Evolutionary conservation across 805 yeast genomes (phyloP), one percentile per base, ranked within the genome.

Genomic region (Kodamaea kaohsiungensis): DNA sequence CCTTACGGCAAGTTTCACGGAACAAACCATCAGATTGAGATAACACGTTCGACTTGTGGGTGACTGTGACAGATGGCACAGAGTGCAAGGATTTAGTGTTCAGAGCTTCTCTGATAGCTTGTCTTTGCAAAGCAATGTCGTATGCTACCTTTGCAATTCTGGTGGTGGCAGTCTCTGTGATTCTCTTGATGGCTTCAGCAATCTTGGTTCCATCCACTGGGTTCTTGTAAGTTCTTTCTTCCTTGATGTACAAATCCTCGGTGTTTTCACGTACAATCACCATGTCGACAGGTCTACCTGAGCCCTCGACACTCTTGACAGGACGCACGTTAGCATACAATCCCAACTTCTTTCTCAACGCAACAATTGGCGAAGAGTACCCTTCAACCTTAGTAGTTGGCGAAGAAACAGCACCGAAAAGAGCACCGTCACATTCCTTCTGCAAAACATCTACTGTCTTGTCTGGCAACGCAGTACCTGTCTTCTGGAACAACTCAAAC

Each of bases 181-280:
- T 95, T 76, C 99, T 86, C 81, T 96, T 96, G 77, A 90, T 93
- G 55, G 99, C 99, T 77, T 95, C 99, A 48, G 98, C 97, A 40
- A 92, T 89, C 73, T 84, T 85, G 64, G 89, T 85, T 59, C 98
- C 97, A 60, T 92, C 96, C 54, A 81, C 81, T 61, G 81, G 84
- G 16, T 46, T 45, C 61, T 81, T 85, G 69, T 80, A 89, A 46
- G 89, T 71, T 64, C 77, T 84, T 77, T 95, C 99, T 71, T 92
- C 96, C 78, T 95, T 95, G 73, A 95, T 88, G 77, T 95, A 95
- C 64, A 93, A 80, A 75, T 95, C 99, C 78, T 95, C 99, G 57
- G 99, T 95, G 81, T 95, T 95, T 77, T 95, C 99, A 72, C 99
- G 89, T 39, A 95, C 99, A 71, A 95, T 95, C 30, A 95, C 96